Base-by-base conservation (phyloP, 2,329 filamentous ascomycete genomes). In the Ceratocystis papillata region DNA sequence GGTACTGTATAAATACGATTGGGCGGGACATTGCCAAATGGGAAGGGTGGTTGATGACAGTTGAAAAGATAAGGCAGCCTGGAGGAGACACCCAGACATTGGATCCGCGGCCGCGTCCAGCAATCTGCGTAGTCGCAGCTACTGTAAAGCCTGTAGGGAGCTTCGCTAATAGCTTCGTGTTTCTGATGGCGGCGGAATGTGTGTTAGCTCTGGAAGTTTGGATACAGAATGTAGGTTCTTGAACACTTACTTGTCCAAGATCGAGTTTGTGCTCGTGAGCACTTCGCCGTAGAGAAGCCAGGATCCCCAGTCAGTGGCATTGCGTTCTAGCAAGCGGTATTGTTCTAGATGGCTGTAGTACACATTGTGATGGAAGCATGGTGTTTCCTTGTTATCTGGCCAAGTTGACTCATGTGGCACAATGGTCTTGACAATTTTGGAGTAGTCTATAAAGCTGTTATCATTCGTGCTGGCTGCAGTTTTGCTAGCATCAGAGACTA, bases 31-130 rank as follows among this genome's bases (percentile, higher is more conserved):
- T 79, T 7, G 86, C 87, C 7, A 94, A 81, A 37, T 87, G 80
- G 37, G 89, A 83, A 0, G 88, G 83, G 75, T 99, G 94, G 69
- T 90, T 89, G 70, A 99, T 84, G 48, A 95, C 85, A 0, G 87
- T 90, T 8, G 90, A 96, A 77, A 96, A 94, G 74, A 96, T 88
- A 5, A 97, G 80, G 45, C 85, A 85, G 0, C 94, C 94, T 0
- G 89, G 83, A 0, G 94, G 94, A 0, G 92, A 90, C 3, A 99
- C 85, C 94, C 94, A 99, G 68, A 96, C 89, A 71, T 99, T 99
- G 41, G 83, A 86, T 3, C 94, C 94, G 8, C 94, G 87, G 6
- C 94, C 94, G 46, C 94, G 86, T 6, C 87, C 94, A 0, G 92
- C 89, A 5, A 96, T 80, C 74, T 97, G 93, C 0, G 88, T 90